Base-by-base conservation (phyloP, 2,329 filamentous ascomycete species). In the Alternaria brassicicola region DNA sequence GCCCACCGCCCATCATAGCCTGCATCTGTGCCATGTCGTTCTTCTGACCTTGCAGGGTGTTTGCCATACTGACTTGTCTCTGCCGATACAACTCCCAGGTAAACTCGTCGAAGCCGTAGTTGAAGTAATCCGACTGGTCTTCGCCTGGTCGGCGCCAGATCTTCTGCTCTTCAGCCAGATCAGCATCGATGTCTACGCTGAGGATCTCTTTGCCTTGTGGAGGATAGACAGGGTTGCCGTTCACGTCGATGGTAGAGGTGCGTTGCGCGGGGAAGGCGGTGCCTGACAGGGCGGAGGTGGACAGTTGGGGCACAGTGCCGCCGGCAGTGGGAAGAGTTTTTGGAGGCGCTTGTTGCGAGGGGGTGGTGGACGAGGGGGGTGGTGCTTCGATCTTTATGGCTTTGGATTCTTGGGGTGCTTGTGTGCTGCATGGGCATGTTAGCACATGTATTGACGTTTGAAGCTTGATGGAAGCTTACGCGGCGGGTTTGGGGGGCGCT, bases 71-170 rank as follows among this genome's bases (percentile, higher is more conserved):
- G 65, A 95, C 88, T 76, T 98, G 95, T 73, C 96, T 96, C 59
- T 92, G 83, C 30, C 93, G 93, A 76, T 99, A 99, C 52, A 93
- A 86, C 6, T 93, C 91, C 95, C 95, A 99, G 1, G 93, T 97
- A 78, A 97, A 98, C 78, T 98, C 94, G 79, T 98, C 94, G 74
- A 98, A 98, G 57, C 94, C 94, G 78, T 98, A 98, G 82, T 98
- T 98, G 86, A 98, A 98, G 80, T 96, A 98, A 76, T 99, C 95
- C 59, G 91, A 95, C 53, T 97, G 87, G 72, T 99, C 95, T 10
- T 94, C 93, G 45, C 95, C 95, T 0, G 95, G 95, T 64, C 93
- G 89, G 42, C 95, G 89, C 95, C 95, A 99, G 17, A 94, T 93
- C 77, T 97, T 98, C 63, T 93, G 91, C 62, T 85, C 81, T 70